Conservation (phyloP, 2,329 filamentous ascomycete species). For the Orbilia blumenaviensis region DNA sequence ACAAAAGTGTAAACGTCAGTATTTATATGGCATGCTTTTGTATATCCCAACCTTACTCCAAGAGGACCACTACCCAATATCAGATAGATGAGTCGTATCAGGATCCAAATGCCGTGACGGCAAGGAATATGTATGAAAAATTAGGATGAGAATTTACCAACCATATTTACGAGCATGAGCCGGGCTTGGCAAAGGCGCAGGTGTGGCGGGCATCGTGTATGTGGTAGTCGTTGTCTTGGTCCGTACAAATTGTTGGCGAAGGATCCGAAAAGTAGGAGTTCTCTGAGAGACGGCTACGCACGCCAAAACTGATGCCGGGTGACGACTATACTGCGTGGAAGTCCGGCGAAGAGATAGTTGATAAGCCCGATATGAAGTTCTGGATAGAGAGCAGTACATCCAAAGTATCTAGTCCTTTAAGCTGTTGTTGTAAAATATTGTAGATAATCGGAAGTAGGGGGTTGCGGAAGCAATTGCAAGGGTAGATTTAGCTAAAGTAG, state of each 20-base stretch:
- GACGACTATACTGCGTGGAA: background rate
- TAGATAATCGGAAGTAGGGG: background rate
- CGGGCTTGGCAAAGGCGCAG: constrained; percentile 21
- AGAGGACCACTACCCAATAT: background rate
- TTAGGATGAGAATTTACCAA: background rate
- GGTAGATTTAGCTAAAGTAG: background rate
- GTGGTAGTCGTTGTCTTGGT: constrained; percentile 5
- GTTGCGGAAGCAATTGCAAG: background rate
- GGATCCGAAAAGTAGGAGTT: background rate
- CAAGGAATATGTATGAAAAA: background rate
- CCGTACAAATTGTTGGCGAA: constrained; percentile 10
- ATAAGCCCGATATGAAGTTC: background rate
- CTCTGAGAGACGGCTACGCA: background rate
- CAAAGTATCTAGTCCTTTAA: background rate
- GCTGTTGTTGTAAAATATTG: no score
- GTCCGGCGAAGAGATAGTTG: constrained; percentile 1
- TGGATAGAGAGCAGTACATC: background rate
- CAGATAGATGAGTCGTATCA: background rate
- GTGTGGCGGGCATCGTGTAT: background rate
- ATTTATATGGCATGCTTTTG: background rate
- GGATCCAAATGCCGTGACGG: background rate
- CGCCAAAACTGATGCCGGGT: background rate
- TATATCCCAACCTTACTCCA: background rate
- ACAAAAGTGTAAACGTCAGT: constrained; percentile 16
- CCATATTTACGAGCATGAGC: constrained; percentile 25